Evolutionary conservation across 805 yeast genomes (phyloP).

Genomic region (Jamesozyma jinghongensis): DNA sequence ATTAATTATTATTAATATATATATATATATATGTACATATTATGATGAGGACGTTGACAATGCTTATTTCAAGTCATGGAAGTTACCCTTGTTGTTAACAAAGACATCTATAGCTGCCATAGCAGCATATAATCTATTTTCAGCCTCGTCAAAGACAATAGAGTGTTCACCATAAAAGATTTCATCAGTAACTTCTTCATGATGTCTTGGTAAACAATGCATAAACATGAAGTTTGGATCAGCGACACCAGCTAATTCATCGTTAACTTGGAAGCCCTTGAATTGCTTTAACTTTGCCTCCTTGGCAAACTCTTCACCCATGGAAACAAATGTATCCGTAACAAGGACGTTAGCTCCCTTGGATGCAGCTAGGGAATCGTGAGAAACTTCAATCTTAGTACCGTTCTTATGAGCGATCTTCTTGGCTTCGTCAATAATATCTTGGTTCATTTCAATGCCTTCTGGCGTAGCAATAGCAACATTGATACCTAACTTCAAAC

Average conservation of each 20-base stretch:
- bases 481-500: slow-evolving; percentile 73
- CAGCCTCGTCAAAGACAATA: slow-evolving; percentile 90
- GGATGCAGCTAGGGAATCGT: slow-evolving; percentile 71
- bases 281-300: slow-evolving; percentile 66
- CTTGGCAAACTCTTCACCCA: slow-evolving; percentile 91
- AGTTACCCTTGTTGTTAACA: slow-evolving; percentile 73
- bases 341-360: slow-evolving; percentile 71
- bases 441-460: slow-evolving; percentile 38
- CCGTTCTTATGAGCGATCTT: slow-evolving; percentile 44
- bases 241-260: slow-evolving; percentile 49
- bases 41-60: slow-evolving; percentile 15
- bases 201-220: slow-evolving; percentile 97
- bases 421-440: slow-evolving; percentile 46
- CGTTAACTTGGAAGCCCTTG: slow-evolving; percentile 75
- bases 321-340: slow-evolving; percentile 94
- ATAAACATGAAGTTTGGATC: slow-evolving; percentile 79
- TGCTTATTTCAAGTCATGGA: slow-evolving; percentile 16
- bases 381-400: slow-evolving; percentile 46
- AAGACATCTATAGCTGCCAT: slow-evolving; percentile 88
- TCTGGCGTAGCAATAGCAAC: slow-evolving; percentile 15
- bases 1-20: too few species aligned
- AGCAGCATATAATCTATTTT: slow-evolving; percentile 92
- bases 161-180: slow-evolving; percentile 80
- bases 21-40: slow-evolving; percentile 2
- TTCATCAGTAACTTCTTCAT: slow-evolving; percentile 88